phyloP scores from a whole-genome alignment of 2,329 filamentous ascomycete genomes.

The Diaporthe australafricana region DNA sequence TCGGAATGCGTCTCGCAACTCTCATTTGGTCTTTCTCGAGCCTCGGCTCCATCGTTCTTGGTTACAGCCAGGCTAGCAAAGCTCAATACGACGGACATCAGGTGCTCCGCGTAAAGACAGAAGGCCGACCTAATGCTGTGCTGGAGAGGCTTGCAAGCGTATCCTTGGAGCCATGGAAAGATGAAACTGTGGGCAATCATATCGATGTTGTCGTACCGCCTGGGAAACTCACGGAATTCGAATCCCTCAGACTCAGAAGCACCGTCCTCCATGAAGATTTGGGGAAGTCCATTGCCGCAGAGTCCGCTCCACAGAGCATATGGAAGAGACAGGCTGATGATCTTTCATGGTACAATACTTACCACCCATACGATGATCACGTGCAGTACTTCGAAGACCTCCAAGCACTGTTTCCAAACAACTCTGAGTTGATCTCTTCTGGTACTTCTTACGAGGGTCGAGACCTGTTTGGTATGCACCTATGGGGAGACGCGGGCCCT shows the following conservation, averaged over 20 bases:
- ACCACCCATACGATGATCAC: not conserved
- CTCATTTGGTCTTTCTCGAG: not conserved
- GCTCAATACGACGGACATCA: slow-evolving; percentile 11
- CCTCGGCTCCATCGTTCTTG: not conserved
- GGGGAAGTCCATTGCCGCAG: not conserved
- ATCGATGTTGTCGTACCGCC: slow-evolving; percentile 7
- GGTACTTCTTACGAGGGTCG: slow-evolving; percentile 13
- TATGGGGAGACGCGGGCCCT: slow-evolving; percentile 2
- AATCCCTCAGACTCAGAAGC: slow-evolving; percentile 1
- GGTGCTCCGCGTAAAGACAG: not conserved
- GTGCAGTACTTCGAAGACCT: slow-evolving; percentile 17
- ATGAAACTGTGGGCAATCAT: not conserved
- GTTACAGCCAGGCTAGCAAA: not conserved
- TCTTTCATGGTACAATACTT: not conserved
- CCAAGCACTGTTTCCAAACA: not conserved
- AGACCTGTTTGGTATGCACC: slow-evolving; percentile 1
- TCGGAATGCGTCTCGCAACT: not conserved
- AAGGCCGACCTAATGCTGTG: not conserved
- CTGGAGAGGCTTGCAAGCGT: not conserved
- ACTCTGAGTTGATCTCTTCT: slow-evolving; percentile 5
- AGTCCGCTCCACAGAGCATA: not conserved
- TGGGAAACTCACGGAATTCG: not conserved
- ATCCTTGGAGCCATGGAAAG: slow-evolving; percentile 5
- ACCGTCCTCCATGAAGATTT: not conserved
- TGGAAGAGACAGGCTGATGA: slow-evolving; percentile 13